Conservation (phyloP, 1,284 basidiomycete genomes). For the Pseudozyma tsukubaensis region DNA sequence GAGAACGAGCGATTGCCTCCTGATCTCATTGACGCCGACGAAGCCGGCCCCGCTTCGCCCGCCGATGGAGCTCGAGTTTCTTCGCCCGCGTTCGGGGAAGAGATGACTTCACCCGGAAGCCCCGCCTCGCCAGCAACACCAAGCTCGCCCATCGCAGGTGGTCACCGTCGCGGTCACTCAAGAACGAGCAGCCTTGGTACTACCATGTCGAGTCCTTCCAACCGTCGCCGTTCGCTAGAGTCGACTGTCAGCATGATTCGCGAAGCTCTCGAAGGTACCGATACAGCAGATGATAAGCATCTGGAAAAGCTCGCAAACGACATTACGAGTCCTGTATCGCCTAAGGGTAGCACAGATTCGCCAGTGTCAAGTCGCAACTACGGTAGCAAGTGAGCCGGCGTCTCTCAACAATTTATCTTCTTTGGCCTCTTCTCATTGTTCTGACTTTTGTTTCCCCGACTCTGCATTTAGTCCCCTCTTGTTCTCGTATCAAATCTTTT, state of each 20-base stretch:
- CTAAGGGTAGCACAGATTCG: constrained; percentile 24
- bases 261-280: constrained; percentile 66
- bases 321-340: constrained; percentile 52
- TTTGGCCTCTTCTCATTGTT: constrained; percentile 5
- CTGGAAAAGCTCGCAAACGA: constrained; percentile 60
- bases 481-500: constrained; percentile 16
- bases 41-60: constrained; percentile 76
- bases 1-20: constrained; percentile 91
- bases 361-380: constrained; percentile 21
- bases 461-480: constrained; percentile 11
- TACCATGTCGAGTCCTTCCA: constrained; percentile 94
- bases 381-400: constrained; percentile 14
- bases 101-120: constrained; percentile 35
- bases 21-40: constrained; percentile 88
- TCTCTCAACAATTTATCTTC: not conserved
- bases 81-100: constrained; percentile 69
- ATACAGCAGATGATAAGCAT: constrained; percentile 55
- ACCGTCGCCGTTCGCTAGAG: constrained; percentile 88
- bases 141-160: constrained; percentile 51
- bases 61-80: constrained; percentile 72
- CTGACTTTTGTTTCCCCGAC: not conserved
- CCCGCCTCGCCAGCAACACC: constrained; percentile 47
- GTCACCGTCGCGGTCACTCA: constrained; percentile 51
- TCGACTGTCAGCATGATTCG: constrained; percentile 96
- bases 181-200: constrained; percentile 88